A percentile compares a stretch with the other conserved stretches of the same genome.
Conservation (phyloP, 2,329 filamentous ascomycete genomes). For the Aureobasidium melanogenum region DNA sequence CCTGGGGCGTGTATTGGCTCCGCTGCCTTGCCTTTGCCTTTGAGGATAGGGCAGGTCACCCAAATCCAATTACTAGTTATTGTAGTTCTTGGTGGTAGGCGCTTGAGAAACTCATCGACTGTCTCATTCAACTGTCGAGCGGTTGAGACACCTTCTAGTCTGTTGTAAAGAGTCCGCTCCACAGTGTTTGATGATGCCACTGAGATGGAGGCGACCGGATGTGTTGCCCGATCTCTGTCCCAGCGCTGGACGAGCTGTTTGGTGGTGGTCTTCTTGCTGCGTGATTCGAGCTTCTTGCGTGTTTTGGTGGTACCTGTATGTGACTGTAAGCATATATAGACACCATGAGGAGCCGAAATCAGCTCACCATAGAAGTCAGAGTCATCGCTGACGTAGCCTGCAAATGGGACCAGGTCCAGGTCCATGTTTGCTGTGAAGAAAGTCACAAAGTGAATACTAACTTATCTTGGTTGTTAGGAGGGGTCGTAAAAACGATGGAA, state of each 20-base stretch:
- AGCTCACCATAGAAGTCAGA: conserved; percentile 35
- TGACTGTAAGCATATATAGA: not conserved
- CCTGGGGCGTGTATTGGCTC: conserved; percentile 32
- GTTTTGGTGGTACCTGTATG: not conserved
- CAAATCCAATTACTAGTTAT: conserved; percentile 59
- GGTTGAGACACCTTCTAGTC: conserved; percentile 43
- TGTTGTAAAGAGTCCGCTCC: conserved; percentile 43
- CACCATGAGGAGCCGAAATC: no score
- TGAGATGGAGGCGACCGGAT: not conserved
- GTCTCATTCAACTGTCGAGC: conserved; percentile 59
- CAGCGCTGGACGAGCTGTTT: not conserved
- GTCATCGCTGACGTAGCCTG: conserved; percentile 32
- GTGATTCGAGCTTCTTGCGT: not conserved
- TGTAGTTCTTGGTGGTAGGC: conserved; percentile 60
- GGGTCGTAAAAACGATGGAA: not conserved
- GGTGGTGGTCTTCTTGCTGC: not conserved
- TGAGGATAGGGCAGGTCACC: conserved; percentile 55
- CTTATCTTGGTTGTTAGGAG: not conserved
- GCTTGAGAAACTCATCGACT: conserved; percentile 54
- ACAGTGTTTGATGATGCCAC: not conserved
- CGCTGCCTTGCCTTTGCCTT: conserved; percentile 25
- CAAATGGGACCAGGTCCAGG: not conserved
- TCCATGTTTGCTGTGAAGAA: not conserved
- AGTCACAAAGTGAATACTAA: not conserved
- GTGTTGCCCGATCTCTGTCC: not conserved